These are phyloP conservation scores for Coniochaeta sp. DNA, from an alignment of 2,329 filamentous ascomycete genomes.

Conservation along the genomic window DNA sequence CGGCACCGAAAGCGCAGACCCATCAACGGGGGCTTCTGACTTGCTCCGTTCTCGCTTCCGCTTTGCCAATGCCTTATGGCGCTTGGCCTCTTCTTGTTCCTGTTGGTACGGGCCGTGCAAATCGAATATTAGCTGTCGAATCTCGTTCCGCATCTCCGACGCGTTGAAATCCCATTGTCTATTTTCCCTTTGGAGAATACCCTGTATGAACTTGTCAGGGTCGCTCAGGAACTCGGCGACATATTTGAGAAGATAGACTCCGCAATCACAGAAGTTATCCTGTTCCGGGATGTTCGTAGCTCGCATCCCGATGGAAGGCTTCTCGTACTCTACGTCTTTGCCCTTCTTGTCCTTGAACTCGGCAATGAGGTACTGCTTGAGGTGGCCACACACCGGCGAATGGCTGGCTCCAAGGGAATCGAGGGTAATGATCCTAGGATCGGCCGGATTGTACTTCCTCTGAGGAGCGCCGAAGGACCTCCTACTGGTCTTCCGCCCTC, in stretches of 20 bases:
- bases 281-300: slow-evolving; percentile 73
- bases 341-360: slow-evolving; percentile 61
- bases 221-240: slow-evolving; percentile 71
- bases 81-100: slow-evolving; percentile 28
- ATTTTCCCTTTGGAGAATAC: slow-evolving; percentile 53
- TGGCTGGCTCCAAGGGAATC: slow-evolving; percentile 73
- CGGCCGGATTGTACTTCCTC: slow-evolving; percentile 37
- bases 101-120: slow-evolving; percentile 52
- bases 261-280: slow-evolving; percentile 81
- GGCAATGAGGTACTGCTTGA: slow-evolving; percentile 69
- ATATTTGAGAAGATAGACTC: slow-evolving; percentile 79
- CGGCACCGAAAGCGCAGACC: background rate
- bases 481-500: slow-evolving; percentile 18
- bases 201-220: slow-evolving; percentile 62
- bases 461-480: slow-evolving; percentile 22
- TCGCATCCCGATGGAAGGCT: slow-evolving; percentile 45
- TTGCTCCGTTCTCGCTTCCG: background rate
- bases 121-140: slow-evolving; percentile 58
- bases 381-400: slow-evolving; percentile 51
- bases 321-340: slow-evolving; percentile 27
- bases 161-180: slow-evolving; percentile 46
- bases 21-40: background rate
- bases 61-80: slow-evolving; percentile 21
- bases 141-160: slow-evolving; percentile 51
- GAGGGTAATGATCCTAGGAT: slow-evolving; percentile 72